phyloP scores from a whole-genome alignment of 2,329 filamentous ascomycete genomes.

The Calonectria multiphialidica region DNA sequence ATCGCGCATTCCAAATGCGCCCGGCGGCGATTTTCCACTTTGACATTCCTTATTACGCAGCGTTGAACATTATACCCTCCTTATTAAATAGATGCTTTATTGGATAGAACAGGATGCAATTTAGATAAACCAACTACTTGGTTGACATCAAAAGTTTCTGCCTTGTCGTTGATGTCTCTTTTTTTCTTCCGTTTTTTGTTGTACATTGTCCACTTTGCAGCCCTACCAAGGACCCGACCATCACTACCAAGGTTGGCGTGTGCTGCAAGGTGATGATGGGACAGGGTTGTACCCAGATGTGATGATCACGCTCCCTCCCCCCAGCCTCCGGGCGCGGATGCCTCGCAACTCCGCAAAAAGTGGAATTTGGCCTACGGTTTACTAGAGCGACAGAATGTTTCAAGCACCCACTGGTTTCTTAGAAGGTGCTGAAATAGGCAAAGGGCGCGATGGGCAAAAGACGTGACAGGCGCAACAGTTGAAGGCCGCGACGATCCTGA shows the following conservation, averaged over 20 bases:
- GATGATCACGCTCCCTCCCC: not conserved
- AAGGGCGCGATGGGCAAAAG: no score
- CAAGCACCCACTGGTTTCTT: no score
- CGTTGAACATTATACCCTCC: slow-evolving; percentile 7
- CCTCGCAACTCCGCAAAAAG: not conserved
- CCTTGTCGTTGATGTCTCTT: not conserved
- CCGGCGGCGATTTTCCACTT: not conserved
- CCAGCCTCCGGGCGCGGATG: not conserved
- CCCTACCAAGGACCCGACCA: not conserved
- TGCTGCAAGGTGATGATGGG: not conserved
- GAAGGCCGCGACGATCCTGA: not conserved
- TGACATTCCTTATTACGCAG: slow-evolving; percentile 1
- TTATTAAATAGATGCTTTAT: not conserved
- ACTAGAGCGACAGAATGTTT: not conserved
- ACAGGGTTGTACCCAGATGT: not conserved
- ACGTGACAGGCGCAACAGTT: no score
- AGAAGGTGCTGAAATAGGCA: no score
- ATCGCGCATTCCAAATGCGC: not conserved
- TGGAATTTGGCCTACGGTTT: not conserved
- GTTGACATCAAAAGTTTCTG: not conserved
- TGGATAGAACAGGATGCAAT: not conserved
- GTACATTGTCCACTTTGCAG: not conserved
- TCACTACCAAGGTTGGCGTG: not conserved
- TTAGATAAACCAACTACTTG: not conserved
- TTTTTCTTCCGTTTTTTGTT: not conserved